A percentile compares a stretch with the other conserved stretches of the same genome.
phyloP scores from a whole-genome alignment of 2,329 filamentous ascomycete genomes.

The Pseudocercospora fijiensis region DNA sequence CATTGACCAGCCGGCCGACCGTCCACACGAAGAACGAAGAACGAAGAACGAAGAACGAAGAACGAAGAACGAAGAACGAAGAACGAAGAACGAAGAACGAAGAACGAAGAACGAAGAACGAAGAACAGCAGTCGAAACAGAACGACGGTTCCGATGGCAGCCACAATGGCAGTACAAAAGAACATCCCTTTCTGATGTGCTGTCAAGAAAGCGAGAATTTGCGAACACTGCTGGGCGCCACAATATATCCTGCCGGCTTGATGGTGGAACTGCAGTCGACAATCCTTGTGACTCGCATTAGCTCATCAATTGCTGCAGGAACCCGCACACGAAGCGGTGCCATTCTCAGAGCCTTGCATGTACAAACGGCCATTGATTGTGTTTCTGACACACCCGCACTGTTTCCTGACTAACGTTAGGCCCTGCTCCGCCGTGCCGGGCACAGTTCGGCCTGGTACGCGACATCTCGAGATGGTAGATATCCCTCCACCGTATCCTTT shows the following conservation, averaged over 20 bases:
- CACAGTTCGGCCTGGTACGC: slow-evolving; percentile 16
- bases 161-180: slow-evolving; percentile 11
- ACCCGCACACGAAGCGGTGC: slow-evolving; percentile 20
- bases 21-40: not conserved
- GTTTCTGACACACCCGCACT: slow-evolving; percentile 18
- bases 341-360: slow-evolving; percentile 20
- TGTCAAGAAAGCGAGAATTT: slow-evolving; percentile 12
- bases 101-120: too few species aligned
- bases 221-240: slow-evolving; percentile 12
- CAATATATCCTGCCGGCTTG: slow-evolving; percentile 14
- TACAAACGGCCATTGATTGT: slow-evolving; percentile 20
- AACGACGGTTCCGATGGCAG: slow-evolving; percentile 6
- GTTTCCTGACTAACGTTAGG: slow-evolving; percentile 11
- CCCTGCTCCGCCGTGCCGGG: slow-evolving; percentile 16
- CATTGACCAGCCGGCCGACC: slow-evolving; percentile 5
- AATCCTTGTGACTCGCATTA: slow-evolving; percentile 21
- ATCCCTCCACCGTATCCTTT: slow-evolving; percentile 17
- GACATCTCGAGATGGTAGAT: slow-evolving; percentile 18
- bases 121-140: not conserved
- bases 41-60: not conserved
- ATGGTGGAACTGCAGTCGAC: slow-evolving; percentile 6
- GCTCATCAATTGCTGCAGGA: slow-evolving; percentile 23
- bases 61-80: too few species aligned
- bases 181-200: not conserved
- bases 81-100: too few species aligned